Evolutionary conservation across 2,329 filamentous ascomycete species (phyloP), one percentile per base, ranked within the genome.

Genomic region (Curvularia verruculosa): DNA sequence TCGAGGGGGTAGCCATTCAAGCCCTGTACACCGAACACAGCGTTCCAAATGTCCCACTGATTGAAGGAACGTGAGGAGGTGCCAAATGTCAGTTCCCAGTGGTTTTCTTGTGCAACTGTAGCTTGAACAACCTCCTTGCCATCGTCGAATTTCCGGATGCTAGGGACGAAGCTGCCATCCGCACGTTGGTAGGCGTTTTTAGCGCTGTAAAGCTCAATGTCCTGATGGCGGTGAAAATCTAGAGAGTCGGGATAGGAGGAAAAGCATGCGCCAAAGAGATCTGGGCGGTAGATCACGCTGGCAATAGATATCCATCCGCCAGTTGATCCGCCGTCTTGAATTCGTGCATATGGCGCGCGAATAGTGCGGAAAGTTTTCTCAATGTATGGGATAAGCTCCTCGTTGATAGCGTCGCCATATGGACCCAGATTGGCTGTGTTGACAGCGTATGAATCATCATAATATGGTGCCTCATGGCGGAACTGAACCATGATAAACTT

Each of bases 361-460:
- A 78, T 76, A 0, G 73, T 77, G 54, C 73, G 68, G 68, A 76
- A 78, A 1, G 43, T 66, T 9, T 58, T 49, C 31, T 78, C 75
- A 23, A 78, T 58, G 28, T 68, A 52, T 0, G 76, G 74, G 6
- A 78, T 69, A 2, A 78, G 65, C 48, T 78, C 76, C n/a, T 78
- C 74, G 57, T 78, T 78, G 61, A 78, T 70, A 1, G 75, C 75
- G 23, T 77, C 75, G 9, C 76, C 76, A 37, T 73, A 78, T 3
- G 76, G 76, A 3, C 76, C 76, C 6, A 78, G 61, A 45, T 78
- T 78, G 2, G 75, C 74, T 0, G 73, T 75, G 50, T 78, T 78
- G 40, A 77, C 75, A 0, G 70, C 75, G 52, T 77, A 77, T 0
- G 74, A 77, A 49, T 78, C 75, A 49, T 78, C 75, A 57, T 77